phyloP scores from a whole-genome alignment of 1,284 basidiomycete genomes.

The Sporisorium reilianum region DNA sequence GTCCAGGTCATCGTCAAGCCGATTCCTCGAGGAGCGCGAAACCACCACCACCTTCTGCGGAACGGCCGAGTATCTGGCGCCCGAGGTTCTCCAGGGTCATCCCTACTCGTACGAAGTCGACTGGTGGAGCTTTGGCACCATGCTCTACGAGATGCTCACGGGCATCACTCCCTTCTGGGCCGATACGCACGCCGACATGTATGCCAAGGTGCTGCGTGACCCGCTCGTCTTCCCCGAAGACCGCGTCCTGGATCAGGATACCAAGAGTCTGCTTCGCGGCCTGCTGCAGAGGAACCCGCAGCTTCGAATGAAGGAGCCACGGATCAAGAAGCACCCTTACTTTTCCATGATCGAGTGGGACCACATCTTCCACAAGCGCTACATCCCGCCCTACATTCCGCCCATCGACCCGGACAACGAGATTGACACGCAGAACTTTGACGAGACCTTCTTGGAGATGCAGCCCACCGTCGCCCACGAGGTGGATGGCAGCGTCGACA shows the following conservation, averaged over 20 bases:
- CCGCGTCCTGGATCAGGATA: constrained; percentile 89
- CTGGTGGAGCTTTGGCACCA: constrained; percentile 99
- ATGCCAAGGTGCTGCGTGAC: constrained; percentile 86
- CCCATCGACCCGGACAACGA: constrained; percentile 91
- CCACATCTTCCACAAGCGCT: constrained; percentile 92
- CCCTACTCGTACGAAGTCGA: constrained; percentile 98
- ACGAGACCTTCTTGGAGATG: constrained; percentile 94
- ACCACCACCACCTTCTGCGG: constrained; percentile 98
- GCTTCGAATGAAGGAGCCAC: constrained; percentile 87
- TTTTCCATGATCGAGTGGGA: constrained; percentile 96
- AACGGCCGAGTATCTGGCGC: constrained; percentile 98
- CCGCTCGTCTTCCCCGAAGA: constrained; percentile 90
- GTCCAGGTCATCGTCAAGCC: constrained; percentile 73
- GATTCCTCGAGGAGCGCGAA: constrained; percentile 96
- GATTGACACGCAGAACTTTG: constrained; percentile 96
- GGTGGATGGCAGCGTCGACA: constrained; percentile 26
- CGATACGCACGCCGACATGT: constrained; percentile 93
- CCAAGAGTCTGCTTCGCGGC: constrained; percentile 92
- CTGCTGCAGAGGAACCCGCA: constrained; percentile 91
- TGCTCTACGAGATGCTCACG: constrained; percentile 99
- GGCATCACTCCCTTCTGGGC: constrained; percentile 98
- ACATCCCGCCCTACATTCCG: constrained; percentile 97
- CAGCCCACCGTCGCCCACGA: constrained; percentile 60
- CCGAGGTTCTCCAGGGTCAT: constrained; percentile 96
- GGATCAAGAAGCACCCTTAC: constrained; percentile 93